Conservation (phyloP, 2,329 filamentous ascomycete genomes). For the Phaeosphaeria sp. region DNA sequence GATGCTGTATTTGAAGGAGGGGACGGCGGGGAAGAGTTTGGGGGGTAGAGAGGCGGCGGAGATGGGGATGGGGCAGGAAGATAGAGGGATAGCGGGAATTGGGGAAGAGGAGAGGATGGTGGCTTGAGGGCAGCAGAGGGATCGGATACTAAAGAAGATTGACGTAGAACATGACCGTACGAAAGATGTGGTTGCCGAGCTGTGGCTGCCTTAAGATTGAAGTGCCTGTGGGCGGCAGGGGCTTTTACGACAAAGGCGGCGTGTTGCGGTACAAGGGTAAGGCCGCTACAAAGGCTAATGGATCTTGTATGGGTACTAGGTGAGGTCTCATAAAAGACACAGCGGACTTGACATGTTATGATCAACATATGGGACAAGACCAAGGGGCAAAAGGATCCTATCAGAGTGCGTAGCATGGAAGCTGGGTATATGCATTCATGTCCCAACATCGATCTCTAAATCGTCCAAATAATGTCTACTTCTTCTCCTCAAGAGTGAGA, state of each 20-base stretch:
- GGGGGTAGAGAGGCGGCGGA: not conserved
- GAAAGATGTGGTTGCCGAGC: not conserved
- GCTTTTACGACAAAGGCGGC: too few species aligned
- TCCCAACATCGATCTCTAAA: not conserved
- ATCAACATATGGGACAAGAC: not conserved
- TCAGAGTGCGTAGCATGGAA: not conserved
- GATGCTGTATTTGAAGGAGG: conserved; percentile 75
- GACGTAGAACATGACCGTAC: not conserved
- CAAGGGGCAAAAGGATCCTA: not conserved
- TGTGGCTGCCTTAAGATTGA: too few species aligned
- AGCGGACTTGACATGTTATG: not conserved
- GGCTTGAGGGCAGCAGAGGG: not conserved
- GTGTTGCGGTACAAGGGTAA: not conserved
- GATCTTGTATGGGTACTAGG: not conserved
- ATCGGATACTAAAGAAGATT: not conserved
- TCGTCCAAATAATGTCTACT: conserved; percentile 8
- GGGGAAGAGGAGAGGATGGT: not conserved
- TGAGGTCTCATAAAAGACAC: not conserved
- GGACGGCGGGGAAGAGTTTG: conserved; percentile 38
- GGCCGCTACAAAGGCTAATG: not conserved
- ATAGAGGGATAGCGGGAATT: not conserved
- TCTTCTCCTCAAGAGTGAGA: conserved; percentile 40
- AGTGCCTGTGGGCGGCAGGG: too few species aligned
- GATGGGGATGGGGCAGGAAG: not conserved
- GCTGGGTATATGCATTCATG: not conserved